Conservation (phyloP, 1,139 yeast species). For the Yamadazyma oceani region DNA sequence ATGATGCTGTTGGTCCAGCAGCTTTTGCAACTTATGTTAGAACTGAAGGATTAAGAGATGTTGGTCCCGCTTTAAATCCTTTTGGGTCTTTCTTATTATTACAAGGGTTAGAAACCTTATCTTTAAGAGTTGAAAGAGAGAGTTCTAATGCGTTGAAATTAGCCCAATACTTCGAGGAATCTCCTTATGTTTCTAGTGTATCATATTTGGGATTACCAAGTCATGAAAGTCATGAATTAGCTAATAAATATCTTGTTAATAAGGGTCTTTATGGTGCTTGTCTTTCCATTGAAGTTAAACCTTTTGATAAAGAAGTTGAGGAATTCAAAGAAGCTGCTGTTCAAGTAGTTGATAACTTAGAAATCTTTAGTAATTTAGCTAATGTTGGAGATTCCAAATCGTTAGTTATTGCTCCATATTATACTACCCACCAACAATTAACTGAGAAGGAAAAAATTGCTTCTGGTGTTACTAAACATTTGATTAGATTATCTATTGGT, state of each 20-base stretch:
- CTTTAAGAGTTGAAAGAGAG: conserved; percentile 92
- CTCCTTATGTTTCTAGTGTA: conserved; percentile 80
- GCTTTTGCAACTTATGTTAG: conserved; percentile 83
- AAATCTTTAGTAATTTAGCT: conserved; percentile 88
- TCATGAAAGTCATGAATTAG: conserved; percentile 79
- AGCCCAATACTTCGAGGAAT: conserved; percentile 72
- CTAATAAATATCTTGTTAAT: conserved; percentile 70
- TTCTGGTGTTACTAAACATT: conserved; percentile 84
- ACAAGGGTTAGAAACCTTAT: conserved; percentile 92
- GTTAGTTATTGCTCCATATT: conserved; percentile 91
- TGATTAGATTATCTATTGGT: conserved; percentile 87
- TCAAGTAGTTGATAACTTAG: conserved; percentile 74
- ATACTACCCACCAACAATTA: conserved; percentile 93
- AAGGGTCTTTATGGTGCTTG: conserved; percentile 81
- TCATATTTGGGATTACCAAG: conserved; percentile 87
- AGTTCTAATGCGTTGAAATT: conserved; percentile 79
- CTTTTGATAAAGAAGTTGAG: conserved; percentile 47
- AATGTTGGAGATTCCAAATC: conserved; percentile 97
- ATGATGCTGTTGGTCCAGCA: conserved; percentile 75
- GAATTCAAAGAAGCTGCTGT: conserved; percentile 77
- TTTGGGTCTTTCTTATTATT: conserved; percentile 81
- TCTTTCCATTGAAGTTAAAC: conserved; percentile 84
- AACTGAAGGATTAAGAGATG: conserved; percentile 84
- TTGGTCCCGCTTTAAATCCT: conserved; percentile 89
- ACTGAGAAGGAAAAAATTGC: conserved; percentile 73